A percentile compares a stretch with the other conserved stretches of the same genome.
These are phyloP conservation scores for Cyathus striatus DNA, from an alignment of 768 basidiomycete genomes.

Conservation along the genomic window DNA sequence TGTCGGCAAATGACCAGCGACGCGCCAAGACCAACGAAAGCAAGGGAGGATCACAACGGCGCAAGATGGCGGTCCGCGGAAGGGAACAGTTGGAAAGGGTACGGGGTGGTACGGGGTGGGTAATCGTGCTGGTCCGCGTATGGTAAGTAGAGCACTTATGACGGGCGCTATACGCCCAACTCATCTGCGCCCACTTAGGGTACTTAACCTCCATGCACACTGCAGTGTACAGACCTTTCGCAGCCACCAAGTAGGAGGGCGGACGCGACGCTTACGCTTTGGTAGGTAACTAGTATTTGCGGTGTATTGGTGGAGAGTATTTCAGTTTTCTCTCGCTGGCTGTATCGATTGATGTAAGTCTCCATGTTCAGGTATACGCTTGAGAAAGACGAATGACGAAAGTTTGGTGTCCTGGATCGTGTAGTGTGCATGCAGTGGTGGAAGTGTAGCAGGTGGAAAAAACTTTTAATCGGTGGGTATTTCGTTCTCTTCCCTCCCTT, in stretches of 20 bases:
- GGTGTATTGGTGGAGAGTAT: slow-evolving; percentile 84
- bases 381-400: slow-evolving; percentile 91
- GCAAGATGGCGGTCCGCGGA: no score
- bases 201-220: no score
- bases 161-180: no score
- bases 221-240: slow-evolving; percentile 81
- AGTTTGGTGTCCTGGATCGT: slow-evolving; percentile 80
- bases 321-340: slow-evolving; percentile 54
- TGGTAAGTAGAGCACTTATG: no score
- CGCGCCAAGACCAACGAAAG: no score
- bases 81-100: no score
- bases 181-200: no score
- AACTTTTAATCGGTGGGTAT: slow-evolving; percentile 70
- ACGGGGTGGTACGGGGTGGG: no score
- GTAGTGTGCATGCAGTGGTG: slow-evolving; percentile 82
- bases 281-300: slow-evolving; percentile 76
- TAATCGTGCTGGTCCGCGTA: no score
- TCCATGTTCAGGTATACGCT: slow-evolving; percentile 77
- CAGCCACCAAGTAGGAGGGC: slow-evolving; percentile 80
- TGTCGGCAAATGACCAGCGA: no score
- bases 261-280: slow-evolving; percentile 76
- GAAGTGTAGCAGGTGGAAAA: slow-evolving; percentile 70
- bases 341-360: neutral
- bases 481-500: no score
- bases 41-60: no score